phyloP scores from a whole-genome alignment of 805 yeast species.

The Komagataella pastoris region DNA sequence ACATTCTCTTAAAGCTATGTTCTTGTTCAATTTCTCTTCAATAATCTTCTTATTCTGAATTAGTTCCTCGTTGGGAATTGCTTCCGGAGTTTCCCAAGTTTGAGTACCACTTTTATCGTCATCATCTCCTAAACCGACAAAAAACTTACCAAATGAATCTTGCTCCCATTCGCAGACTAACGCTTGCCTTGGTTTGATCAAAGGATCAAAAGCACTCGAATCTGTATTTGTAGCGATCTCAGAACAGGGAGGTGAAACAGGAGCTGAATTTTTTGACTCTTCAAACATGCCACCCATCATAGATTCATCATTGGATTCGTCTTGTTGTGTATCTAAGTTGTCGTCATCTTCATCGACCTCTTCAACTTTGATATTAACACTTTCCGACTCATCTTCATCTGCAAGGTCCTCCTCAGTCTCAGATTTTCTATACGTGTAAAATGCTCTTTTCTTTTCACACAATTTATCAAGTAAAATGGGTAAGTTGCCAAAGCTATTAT shows the following conservation, averaged over 20 bases:
- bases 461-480: conserved; percentile 22
- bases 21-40: conserved; percentile 17
- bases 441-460: conserved; percentile 12
- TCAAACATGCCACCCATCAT: not conserved
- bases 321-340: not conserved
- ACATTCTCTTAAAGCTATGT: conserved; percentile 61
- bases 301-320: not conserved
- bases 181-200: conserved; percentile 22
- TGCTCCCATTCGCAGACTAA: conserved; percentile 59
- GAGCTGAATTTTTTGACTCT: not conserved
- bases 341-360: not conserved
- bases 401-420: not conserved
- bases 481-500: conserved; percentile 25
- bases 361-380: not conserved
- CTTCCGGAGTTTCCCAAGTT: conserved; percentile 41
- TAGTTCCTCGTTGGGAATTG: conserved; percentile 39
- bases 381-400: not conserved
- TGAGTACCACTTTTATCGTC: conserved; percentile 32
- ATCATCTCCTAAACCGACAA: conserved; percentile 27
- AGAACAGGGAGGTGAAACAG: not conserved
- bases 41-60: conserved; percentile 27
- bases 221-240: conserved; percentile 1
- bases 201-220: conserved; percentile 6
- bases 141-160: conserved; percentile 33
- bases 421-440: conserved; percentile 15